Conservation (phyloP, 139 green algal genomes). For the Pleodorina starrii region DNA sequence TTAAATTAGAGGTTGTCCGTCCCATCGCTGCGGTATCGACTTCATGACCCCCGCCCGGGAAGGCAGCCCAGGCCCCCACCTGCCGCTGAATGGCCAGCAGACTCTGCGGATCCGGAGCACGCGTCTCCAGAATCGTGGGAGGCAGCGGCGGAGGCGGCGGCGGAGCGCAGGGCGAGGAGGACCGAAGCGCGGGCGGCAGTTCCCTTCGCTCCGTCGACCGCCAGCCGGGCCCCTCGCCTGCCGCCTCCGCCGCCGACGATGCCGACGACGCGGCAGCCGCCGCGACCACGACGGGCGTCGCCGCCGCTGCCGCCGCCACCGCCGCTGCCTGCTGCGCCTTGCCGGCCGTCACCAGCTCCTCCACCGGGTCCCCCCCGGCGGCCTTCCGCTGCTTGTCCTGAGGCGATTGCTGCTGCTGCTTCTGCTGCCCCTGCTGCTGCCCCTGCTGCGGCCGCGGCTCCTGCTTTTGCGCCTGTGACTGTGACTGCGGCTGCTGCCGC, state of each 20-base stretch:
- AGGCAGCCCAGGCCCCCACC: not conserved
- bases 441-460: not conserved
- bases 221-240: not conserved
- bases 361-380: not conserved
- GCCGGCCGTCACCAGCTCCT: not conserved
- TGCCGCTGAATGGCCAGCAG: conserved; percentile 3
- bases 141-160: conserved; percentile 13
- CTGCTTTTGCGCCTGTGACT: not conserved
- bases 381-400: not conserved
- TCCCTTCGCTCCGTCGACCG: too few species aligned
- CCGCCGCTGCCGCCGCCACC: not conserved
- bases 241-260: not conserved
- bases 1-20: too few species aligned
- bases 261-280: too few species aligned
- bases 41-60: too few species aligned
- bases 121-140: conserved; percentile 15
- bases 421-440: not conserved
- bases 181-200: not conserved
- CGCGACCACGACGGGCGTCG: not conserved
- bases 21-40: too few species aligned
- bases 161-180: not conserved
- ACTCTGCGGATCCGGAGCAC: not conserved
- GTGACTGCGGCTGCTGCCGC: not conserved
- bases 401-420: not conserved
- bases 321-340: not conserved